Base-by-base conservation (phyloP, 2,329 filamentous ascomycete species). In the Plectosphaerella plurivora region DNA sequence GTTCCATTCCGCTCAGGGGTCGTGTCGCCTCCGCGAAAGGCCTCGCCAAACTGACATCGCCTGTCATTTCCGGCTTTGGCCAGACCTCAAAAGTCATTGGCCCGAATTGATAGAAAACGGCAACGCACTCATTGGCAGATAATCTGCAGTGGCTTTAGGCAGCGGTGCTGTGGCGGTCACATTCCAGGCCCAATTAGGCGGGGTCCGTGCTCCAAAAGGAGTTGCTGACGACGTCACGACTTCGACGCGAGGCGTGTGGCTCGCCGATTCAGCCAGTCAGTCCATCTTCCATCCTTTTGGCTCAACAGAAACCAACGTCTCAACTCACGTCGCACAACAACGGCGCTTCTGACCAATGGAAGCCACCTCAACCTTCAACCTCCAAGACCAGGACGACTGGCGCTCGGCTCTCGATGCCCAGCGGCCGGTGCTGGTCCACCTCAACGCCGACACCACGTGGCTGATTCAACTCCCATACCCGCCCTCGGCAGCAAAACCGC, bases 391-490 rank as follows among this genome's bases (percentile, higher is more conserved):
- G 16, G 5, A 33, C 12, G n/a, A 49, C 2, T 56, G 55, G 55
- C 41, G 49, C 6, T 36, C 42, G 15, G 54, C 55, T 2, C 45
- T 50, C 6, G 22, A 42, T 12, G 25, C 51, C 3, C 55, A 49
- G 3, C 63, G 66, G 12, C 68, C 72, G 14, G 55, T 87, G 41
- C 73, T 88, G 9, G 79, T 81, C 50, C 84, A 87, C 64, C 72
- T 88, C 33, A 87, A 87, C 64, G 83, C 79, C 58, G 84, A 88
- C 67, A 86, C 82, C 5, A 82, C 78, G 20, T 88, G 84, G 84
- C 72, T 88, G 2, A 68, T 87, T n/a, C 82, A 84, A 55, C 71
- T 88, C 9, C 83, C 84, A 1, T 76, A 78, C 45, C 82, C 81
- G 5, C 60, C 68, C 0, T 65, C 68, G 28, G 68, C 68, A 3